These are phyloP conservation scores for Vigna mungo DNA, from an alignment of 306 rosid species.

Conservation along the genomic window DNA sequence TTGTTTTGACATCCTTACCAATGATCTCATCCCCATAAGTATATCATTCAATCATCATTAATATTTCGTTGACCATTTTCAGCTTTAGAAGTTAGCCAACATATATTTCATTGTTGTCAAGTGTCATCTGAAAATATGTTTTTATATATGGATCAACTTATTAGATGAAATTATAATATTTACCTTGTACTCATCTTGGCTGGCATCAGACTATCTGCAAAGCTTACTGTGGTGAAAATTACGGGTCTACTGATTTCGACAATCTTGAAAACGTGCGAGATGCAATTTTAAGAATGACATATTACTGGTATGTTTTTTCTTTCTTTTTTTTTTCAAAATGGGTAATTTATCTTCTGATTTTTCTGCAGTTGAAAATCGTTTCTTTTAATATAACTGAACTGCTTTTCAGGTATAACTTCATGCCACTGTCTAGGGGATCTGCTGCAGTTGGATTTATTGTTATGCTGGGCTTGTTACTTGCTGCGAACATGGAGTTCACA, in stretches of 20 bases:
- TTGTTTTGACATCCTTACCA: slow-evolving; percentile 21
- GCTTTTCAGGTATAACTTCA: slow-evolving; percentile 87
- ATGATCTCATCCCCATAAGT: slow-evolving; percentile 24
- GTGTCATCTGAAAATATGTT: slow-evolving; percentile 26
- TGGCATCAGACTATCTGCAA: slow-evolving; percentile 71
- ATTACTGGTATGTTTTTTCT: slow-evolving; percentile 77
- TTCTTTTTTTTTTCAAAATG: neutral
- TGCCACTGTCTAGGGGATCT: slow-evolving; percentile 97
- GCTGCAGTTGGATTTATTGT: slow-evolving; percentile 84
- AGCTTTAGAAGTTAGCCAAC: slow-evolving; percentile 17
- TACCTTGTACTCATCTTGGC: slow-evolving; percentile 34
- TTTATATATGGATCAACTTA: slow-evolving; percentile 13
- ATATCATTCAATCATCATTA: slow-evolving; percentile 24
- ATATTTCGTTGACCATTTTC: slow-evolving; percentile 32
- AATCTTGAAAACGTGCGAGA: slow-evolving; percentile 88
- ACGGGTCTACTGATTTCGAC: slow-evolving; percentile 78
- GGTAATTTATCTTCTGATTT: slow-evolving; percentile 29
- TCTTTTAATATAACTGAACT: slow-evolving; percentile 24
- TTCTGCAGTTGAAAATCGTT: slow-evolving; percentile 32
- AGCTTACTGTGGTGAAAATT: slow-evolving; percentile 88
- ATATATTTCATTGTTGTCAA: slow-evolving; percentile 23
- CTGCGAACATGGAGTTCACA: slow-evolving; percentile 95
- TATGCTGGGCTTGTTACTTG: slow-evolving; percentile 90
- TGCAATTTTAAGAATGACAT: slow-evolving; percentile 93
- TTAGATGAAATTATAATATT: slow-evolving; percentile 34